phyloP scores from a whole-genome alignment of 345 rosid genomes.

The Corymbia maculata region DNA sequence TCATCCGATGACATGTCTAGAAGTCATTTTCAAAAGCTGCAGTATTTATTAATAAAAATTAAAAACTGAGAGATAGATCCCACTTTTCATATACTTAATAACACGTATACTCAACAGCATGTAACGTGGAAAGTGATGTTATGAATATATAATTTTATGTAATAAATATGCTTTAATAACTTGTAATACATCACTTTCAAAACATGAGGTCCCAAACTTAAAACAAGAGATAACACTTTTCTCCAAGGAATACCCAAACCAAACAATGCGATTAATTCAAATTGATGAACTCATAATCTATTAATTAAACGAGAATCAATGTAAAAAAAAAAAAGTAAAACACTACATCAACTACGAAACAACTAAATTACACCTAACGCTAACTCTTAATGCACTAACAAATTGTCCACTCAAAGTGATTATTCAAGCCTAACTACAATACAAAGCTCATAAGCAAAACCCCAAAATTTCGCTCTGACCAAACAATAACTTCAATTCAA shows the following conservation, averaged over 20 bases:
- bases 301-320: not conserved
- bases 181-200: no score
- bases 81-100: no score
- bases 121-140: no score
- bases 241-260: not conserved
- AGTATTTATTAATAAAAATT: no score
- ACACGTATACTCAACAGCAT: no score
- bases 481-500: not conserved
- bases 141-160: no score
- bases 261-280: rapidly evolving
- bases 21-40: no score
- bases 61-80: no score
- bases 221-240: rapidly evolving
- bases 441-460: rapidly evolving
- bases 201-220: not conserved
- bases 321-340: not conserved
- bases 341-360: rapidly evolving
- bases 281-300: no score
- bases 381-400: not conserved
- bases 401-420: no score
- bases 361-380: not conserved
- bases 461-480: no score
- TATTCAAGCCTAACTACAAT: rapidly evolving
- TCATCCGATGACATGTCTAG: no score
- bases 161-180: not conserved